A percentile compares a stretch with the other conserved stretches of the same genome.
Conservation (phyloP, 2,329 filamentous ascomycete genomes). For the Sporothrix curviconia region DNA sequence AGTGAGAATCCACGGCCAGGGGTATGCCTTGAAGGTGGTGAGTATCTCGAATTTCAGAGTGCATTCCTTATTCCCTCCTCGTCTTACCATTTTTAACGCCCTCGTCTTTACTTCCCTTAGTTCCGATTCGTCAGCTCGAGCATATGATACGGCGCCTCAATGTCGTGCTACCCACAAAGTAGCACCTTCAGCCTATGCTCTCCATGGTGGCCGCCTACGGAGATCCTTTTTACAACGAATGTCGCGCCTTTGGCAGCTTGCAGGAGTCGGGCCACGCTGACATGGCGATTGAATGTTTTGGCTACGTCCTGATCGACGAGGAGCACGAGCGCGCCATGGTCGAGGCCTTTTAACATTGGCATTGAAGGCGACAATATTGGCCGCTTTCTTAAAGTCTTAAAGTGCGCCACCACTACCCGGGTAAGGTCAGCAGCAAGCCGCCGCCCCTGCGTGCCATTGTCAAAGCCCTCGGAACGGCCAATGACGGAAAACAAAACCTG, state of each 20-base stretch:
- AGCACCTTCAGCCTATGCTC: no score
- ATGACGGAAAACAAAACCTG: background rate
- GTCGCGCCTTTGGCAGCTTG: slow-evolving; percentile 25
- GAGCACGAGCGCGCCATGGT: slow-evolving; percentile 13
- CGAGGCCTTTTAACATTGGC: background rate
- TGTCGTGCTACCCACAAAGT: no score
- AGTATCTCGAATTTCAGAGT: background rate
- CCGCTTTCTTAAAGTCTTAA: no score
- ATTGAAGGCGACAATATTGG: no score
- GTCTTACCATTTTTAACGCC: background rate
- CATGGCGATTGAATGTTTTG: slow-evolving; percentile 22
- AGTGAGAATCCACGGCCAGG: slow-evolving; percentile 15
- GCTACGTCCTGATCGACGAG: slow-evolving; percentile 25
- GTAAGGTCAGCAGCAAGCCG: slow-evolving; percentile 7
- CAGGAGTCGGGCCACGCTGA: slow-evolving; percentile 23
- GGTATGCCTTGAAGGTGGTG: slow-evolving; percentile 23
- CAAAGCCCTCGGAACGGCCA: slow-evolving; percentile 19
- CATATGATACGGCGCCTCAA: background rate
- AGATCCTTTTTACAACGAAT: slow-evolving; percentile 24
- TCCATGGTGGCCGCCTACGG: slow-evolving; percentile 19
- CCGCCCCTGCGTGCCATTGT: slow-evolving; percentile 22
- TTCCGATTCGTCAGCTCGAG: background rate
- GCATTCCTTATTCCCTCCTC: background rate
- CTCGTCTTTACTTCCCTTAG: background rate
- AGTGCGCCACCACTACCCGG: no score